These are phyloP conservation scores for Penicillium expansum DNA, from an alignment of 2,329 filamentous ascomycete species.

Conservation along the genomic window DNA sequence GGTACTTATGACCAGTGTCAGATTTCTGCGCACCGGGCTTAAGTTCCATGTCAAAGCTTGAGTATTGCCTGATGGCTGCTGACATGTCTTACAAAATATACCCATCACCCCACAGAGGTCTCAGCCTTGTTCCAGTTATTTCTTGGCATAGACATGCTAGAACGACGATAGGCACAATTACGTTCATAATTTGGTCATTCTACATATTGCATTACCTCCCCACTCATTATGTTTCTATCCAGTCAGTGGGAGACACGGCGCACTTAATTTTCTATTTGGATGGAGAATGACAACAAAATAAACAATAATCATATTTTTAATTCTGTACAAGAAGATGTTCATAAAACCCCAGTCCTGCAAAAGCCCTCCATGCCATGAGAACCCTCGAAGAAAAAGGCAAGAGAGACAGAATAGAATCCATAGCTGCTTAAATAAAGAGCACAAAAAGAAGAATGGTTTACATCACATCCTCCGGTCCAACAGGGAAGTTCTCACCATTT, in stretches of 20 bases:
- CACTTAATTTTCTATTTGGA: background rate
- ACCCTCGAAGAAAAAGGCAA: background rate
- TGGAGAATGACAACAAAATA: background rate
- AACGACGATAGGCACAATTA: background rate
- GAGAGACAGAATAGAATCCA: background rate
- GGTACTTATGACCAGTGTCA: conserved; percentile 27
- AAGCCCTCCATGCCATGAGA: background rate
- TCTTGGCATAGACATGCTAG: background rate
- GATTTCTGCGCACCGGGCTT: conserved; percentile 36
- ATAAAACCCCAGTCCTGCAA: background rate
- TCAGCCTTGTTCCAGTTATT: background rate
- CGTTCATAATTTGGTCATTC: background rate
- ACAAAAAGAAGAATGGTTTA: background rate
- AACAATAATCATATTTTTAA: background rate
- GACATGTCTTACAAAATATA: background rate
- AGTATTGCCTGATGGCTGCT: conserved; percentile 1
- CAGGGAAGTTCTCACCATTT: conserved; percentile 74
- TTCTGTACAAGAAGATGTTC: background rate
- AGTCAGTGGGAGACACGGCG: background rate
- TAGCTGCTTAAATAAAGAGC: background rate
- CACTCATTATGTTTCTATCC: background rate
- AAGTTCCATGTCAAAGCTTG: conserved; percentile 29
- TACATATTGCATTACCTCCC: background rate
- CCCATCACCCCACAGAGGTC: background rate
- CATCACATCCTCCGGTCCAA: conserved; percentile 74